Conservation (phyloP, 169 alveolate species). For the Plasmodium vinckei region DNA sequence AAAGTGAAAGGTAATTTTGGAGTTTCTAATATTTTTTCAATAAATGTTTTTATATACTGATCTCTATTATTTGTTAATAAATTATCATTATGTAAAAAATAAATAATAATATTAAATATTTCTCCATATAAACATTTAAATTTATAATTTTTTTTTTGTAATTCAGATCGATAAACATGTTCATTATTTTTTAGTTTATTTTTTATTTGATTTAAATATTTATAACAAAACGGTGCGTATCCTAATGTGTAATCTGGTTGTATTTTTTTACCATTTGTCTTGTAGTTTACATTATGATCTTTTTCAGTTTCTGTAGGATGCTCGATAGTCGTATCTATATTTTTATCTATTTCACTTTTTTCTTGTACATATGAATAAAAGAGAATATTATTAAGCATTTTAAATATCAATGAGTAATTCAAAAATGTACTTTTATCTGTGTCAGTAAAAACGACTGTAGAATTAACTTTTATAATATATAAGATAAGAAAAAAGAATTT, state of each 20-base stretch:
- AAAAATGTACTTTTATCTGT: constrained; percentile 24
- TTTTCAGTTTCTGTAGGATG: background rate
- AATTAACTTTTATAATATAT: constrained; percentile 47
- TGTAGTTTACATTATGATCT: background rate
- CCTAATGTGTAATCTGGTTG: constrained; percentile 22
- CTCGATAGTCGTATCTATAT: background rate
- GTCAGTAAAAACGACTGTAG: constrained; percentile 4
- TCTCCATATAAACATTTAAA: constrained; percentile 65
- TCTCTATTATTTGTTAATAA: constrained; percentile 54
- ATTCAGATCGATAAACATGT: constrained; percentile 21
- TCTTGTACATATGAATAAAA: constrained; percentile 52
- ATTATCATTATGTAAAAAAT: constrained; percentile 64
- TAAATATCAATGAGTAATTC: constrained; percentile 47
- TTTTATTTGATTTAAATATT: constrained; percentile 47
- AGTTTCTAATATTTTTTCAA: constrained; percentile 63
- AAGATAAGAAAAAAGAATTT: constrained; percentile 56
- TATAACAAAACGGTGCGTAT: constrained; percentile 41
- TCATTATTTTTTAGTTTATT: constrained; percentile 33
- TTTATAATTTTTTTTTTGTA: constrained; percentile 38
- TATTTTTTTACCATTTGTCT: background rate
- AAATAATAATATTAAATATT: constrained; percentile 50
- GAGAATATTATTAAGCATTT: constrained; percentile 43
- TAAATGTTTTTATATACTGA: constrained; percentile 71
- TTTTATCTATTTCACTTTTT: constrained; percentile 5
- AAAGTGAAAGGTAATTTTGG: constrained; percentile 71